A percentile compares a stretch with the other conserved stretches of the same genome.
phyloP scores from a whole-genome alignment of 768 basidiomycete species.

The Infundibulicybe gibba region DNA sequence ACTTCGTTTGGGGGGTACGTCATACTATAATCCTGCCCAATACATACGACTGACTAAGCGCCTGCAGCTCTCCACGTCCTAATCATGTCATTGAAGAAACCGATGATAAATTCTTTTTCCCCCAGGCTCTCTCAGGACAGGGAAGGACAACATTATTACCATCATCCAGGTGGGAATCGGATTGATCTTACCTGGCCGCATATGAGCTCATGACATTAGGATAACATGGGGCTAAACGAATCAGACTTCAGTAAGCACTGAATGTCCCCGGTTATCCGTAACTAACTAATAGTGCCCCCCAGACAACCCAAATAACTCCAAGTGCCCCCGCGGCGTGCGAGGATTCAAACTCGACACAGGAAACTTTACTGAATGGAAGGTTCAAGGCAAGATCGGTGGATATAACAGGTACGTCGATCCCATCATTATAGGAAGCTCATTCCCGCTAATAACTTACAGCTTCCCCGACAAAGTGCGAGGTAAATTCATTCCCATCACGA shows the following conservation, averaged over 20 bases:
- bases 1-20: conserved; percentile 72
- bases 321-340: conserved; percentile 77
- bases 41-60: background rate
- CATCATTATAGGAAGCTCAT: background rate
- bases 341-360: conserved; percentile 71
- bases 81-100: conserved; percentile 57
- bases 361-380: conserved; percentile 60
- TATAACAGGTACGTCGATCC: conserved; percentile 44
- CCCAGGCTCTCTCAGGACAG: conserved; percentile 46
- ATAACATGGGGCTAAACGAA: conserved; percentile 79
- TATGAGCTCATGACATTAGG: conserved; percentile 33
- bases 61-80: conserved; percentile 62
- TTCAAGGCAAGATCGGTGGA: conserved; percentile 76
- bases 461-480: conserved; percentile 68
- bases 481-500: conserved; percentile 2
- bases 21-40: conserved; percentile 11
- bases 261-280: background rate
- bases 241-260: conserved; percentile 37
- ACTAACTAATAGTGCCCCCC: background rate
- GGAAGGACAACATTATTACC: conserved; percentile 71
- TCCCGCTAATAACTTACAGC: conserved; percentile 29
- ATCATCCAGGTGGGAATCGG: conserved; percentile 63
- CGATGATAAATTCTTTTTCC: conserved; percentile 64
- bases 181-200: background rate
- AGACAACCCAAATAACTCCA: conserved; percentile 50